These are phyloP conservation scores for Trichosanthes cucumerina DNA, from an alignment of 306 rosid genomes.

Conservation along the genomic window DNA sequence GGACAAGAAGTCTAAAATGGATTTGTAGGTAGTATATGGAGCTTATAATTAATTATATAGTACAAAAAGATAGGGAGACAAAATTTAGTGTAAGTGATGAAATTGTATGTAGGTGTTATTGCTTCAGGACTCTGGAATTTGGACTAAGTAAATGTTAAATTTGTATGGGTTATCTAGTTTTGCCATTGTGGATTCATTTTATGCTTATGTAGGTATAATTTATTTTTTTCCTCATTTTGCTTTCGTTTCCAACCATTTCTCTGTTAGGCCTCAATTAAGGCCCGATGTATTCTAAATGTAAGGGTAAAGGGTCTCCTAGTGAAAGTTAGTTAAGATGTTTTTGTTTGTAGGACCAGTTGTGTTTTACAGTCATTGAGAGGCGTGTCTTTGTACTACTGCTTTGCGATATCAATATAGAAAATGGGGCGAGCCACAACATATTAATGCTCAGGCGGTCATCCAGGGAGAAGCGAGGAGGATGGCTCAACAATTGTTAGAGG, in stretches of 20 bases:
- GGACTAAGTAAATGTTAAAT: background rate
- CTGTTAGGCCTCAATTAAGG: no score
- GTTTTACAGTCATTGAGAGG: no score
- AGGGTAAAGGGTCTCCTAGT: no score
- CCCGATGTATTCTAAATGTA: no score
- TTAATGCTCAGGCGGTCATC: no score
- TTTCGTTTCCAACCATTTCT: background rate
- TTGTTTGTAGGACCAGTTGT: no score
- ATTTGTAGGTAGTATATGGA: constrained; percentile 31
- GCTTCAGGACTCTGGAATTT: background rate
- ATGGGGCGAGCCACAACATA: no score
- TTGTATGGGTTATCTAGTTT: background rate
- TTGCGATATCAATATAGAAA: no score
- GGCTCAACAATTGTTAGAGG: no score
- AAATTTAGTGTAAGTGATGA: background rate
- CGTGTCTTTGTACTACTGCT: no score
- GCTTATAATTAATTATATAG: background rate
- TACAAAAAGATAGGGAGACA: background rate
- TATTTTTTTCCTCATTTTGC: background rate
- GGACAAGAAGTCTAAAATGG: constrained; percentile 20
- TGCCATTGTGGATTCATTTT: background rate
- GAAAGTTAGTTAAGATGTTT: no score
- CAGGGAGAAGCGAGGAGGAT: no score
- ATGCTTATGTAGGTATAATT: background rate
- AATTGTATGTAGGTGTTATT: background rate